Evolutionary conservation across 176 grass and related monocot genomes (phyloP), one percentile per base, ranked within the genome.

Genomic region (Musa itinerans): DNA sequence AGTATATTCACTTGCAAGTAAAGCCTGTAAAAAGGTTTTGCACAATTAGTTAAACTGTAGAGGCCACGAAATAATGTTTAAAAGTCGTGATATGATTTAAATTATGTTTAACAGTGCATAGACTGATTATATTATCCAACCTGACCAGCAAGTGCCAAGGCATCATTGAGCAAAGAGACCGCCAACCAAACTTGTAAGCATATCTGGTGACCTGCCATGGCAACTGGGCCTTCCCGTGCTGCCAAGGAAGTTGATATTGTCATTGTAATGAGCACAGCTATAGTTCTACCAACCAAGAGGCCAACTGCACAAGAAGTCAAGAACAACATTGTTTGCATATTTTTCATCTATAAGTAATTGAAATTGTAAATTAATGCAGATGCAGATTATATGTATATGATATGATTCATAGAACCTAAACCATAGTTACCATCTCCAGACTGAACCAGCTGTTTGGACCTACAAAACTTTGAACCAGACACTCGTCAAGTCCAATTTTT

Each of bases 111-210:
- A 34, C 24, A 67, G 26, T 22, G 12, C 43, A 43, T 9, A 34
- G 24, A 26, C 1, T 68, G 65, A 68, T 17, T 68, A 68, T 71
- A 61, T 72, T 70, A 26, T 81, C 81, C 72, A n/a, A 96, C 93
- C 93, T 96, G 93, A 75, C 89, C 93, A 83, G 93, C 90, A 71
- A 96, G 83, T 15, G 93, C 93, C 64, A 96, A 77, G 23, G 93
- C 89, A 79, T 96, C 93, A 65, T 96, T 96, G 13, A 96, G 87
- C 1, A 96, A 83, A 72, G 90, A 96, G 27, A 92, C 75, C 17
- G 90, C 85, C 71, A 96, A 63, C 93, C 93, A 96, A 21, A 96
- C 85, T 85, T 96, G 89, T 77, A 96, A 85, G 57, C 93, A 92
- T 79, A 96, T 89, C 74, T 96, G 81, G 55, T 96, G 83, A 50